Base-by-base conservation (phyloP, 768 basidiomycete genomes). In the Tylopilus felleus region DNA sequence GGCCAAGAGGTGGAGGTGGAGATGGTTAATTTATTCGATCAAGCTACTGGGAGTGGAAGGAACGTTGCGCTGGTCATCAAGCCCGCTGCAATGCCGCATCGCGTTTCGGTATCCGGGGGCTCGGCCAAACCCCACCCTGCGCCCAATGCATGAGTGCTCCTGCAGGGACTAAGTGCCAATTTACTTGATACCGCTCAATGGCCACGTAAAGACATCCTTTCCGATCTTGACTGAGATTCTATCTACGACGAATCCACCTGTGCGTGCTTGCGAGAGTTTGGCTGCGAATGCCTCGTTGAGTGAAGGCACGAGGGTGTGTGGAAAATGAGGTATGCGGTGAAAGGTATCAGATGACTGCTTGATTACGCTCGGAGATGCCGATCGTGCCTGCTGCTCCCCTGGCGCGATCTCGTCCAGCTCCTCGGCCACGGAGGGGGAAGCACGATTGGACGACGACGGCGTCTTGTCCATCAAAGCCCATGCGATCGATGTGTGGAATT, bases 401-500 rank as follows among this genome's bases (percentile, higher is more conserved):
- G 48, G 47, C 29, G 45, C 40, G 47, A 53, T 39, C 19, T 55
- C 56, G n/a, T 45, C 51, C 35, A 35, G 39, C 23, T 49, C 49
- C 12, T 22, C 52, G 19, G 43, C 21, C 9, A 28, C 49, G 7
- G 49, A 25, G 42, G 27, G 22, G 5, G 63, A 52, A 17, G 53
- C 22, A 53, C 49, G 38, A 42, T 55, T 27, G 33, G 49, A 42
- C 6, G 49, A 39, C 3, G 56, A 29, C 9, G 57, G 42, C 29
- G 51, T 17, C 39, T 57, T 56, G 31, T 81, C 75, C 47, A 92
- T 79, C 41, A 93, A 75, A 14, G 85, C 83, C 94, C 95, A 97
- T 10, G 85, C 92, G 51, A 97, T 83, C 2, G 93, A 95, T 13
- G 88, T 80, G 65, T 98, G 95, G 64, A 94, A 97, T 42, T 85